A percentile compares a stretch with the other conserved stretches of the same genome.
phyloP scores from a whole-genome alignment of 2,329 filamentous ascomycete species.

The Cladosporium colombiae region DNA sequence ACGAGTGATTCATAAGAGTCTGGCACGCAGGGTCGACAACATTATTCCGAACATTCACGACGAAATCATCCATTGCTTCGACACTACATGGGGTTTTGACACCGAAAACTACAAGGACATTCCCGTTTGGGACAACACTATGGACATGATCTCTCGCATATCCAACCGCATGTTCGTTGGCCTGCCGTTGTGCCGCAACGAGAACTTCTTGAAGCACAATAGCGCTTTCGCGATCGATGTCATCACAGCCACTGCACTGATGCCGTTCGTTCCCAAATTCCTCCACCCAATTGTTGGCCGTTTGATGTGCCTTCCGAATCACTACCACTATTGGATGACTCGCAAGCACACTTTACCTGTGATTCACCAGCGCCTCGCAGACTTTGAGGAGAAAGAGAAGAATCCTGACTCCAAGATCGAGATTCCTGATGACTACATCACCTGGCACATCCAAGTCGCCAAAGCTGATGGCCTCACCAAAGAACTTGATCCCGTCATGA shows the following conservation, averaged over 20 bases:
- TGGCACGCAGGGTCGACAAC: constrained; percentile 42
- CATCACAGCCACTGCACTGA: constrained; percentile 37
- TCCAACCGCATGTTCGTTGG: constrained; percentile 51
- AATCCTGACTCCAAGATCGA: constrained; percentile 47
- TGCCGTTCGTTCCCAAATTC: constrained; percentile 50
- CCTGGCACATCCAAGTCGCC: constrained; percentile 58
- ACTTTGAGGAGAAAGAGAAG: constrained; percentile 47
- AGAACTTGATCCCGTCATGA: constrained; percentile 51
- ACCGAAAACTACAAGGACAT: constrained; percentile 39
- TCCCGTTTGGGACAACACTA: constrained; percentile 34
- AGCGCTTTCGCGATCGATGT: constrained; percentile 54
- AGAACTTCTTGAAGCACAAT: constrained; percentile 50
- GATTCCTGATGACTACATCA: constrained; percentile 59
- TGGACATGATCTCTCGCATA: constrained; percentile 43
- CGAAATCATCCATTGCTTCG: constrained; percentile 39
- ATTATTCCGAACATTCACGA: constrained; percentile 43
- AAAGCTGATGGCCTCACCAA: constrained; percentile 43
- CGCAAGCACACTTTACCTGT: constrained; percentile 48
- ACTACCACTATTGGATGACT: constrained; percentile 50
- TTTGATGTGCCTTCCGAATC: constrained; percentile 49
- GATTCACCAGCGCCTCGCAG: constrained; percentile 52
- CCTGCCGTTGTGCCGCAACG: constrained; percentile 47
- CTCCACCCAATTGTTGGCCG: constrained; percentile 54
- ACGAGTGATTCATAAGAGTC: constrained; percentile 43
- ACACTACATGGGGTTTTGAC: constrained; percentile 41